Evolutionary conservation across 1,284 basidiomycete species (phyloP).

Genomic region (Leccinum pachyderme): DNA sequence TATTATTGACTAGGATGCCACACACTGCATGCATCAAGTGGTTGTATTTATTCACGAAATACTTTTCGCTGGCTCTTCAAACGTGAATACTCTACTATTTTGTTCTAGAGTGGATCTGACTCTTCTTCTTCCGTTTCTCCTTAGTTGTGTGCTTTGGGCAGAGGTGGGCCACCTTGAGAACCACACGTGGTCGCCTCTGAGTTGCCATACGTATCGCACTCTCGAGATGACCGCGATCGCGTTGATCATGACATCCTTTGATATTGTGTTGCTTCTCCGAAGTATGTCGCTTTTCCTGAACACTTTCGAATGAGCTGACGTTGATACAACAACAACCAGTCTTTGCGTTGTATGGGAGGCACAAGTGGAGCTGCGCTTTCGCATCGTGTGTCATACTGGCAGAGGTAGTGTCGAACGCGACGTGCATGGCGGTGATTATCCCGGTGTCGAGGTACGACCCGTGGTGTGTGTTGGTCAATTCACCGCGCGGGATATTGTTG

Average conservation of each 20-base stretch:
- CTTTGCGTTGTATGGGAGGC: slow-evolving; percentile 19
- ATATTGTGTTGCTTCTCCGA: slow-evolving; percentile 19
- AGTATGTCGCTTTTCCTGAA: slow-evolving; percentile 9
- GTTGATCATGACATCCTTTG: slow-evolving; percentile 21
- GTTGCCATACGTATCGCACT: slow-evolving; percentile 15
- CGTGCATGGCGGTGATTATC: slow-evolving; percentile 1
- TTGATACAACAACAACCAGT: slow-evolving; percentile 12
- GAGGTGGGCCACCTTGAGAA: slow-evolving; percentile 10
- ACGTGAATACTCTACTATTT: slow-evolving; percentile 6
- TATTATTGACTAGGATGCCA: slow-evolving; percentile 11
- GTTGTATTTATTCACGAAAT: slow-evolving; percentile 22
- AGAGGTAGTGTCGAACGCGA: slow-evolving; percentile 6
- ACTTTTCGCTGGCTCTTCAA: slow-evolving; percentile 14
- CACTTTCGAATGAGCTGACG: background rate
- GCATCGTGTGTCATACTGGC: slow-evolving; percentile 8
- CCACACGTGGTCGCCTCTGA: background rate
- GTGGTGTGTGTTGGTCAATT: slow-evolving; percentile 9
- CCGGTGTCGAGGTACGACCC: slow-evolving; percentile 13
- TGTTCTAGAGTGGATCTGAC: background rate
- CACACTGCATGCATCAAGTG: slow-evolving; percentile 21
- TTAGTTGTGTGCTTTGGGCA: slow-evolving; percentile 10
- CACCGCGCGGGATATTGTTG: slow-evolving; percentile 11
- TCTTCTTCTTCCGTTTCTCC: background rate
- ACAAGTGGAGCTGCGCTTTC: slow-evolving; percentile 3
- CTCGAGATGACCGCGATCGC: slow-evolving; percentile 12